Percentiles rank a stretch among this genome's conserved stretches.
phyloP scores from a whole-genome alignment of 208 protist genomes.

The Tritrichomonas musculus region DNA sequence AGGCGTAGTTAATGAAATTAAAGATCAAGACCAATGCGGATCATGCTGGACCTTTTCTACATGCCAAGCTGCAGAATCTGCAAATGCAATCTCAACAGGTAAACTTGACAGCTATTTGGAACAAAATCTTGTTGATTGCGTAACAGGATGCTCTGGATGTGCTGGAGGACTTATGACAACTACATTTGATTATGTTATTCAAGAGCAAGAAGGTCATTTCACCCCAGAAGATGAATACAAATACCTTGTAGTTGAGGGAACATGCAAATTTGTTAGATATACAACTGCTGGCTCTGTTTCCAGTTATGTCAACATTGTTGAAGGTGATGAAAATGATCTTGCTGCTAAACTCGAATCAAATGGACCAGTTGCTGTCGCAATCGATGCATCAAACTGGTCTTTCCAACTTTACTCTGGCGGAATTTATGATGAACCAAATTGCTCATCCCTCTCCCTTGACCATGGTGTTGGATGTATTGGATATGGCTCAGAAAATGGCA shows the following conservation, averaged over 20 bases:
- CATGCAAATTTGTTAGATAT: neutral
- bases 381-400: too few species aligned
- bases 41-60: neutral
- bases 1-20: neutral
- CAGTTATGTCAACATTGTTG: too few species aligned
- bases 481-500: neutral
- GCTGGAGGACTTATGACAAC: neutral
- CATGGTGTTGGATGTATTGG: neutral
- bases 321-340: too few species aligned
- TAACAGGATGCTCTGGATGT: neutral
- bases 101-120: neutral
- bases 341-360: neutral
- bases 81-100: neutral
- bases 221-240: neutral
- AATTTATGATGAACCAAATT: neutral
- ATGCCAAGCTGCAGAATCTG: neutral
- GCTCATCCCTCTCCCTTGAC: neutral
- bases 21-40: conserved; percentile 28
- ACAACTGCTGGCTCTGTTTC: neutral
- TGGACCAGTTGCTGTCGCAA: neutral
- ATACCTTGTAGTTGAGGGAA: neutral
- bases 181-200: neutral
- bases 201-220: neutral
- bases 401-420: too few species aligned
- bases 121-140: conserved; percentile 25